phyloP scores from a whole-genome alignment of 306 rosid genomes.

The Cicer yamashitae region DNA sequence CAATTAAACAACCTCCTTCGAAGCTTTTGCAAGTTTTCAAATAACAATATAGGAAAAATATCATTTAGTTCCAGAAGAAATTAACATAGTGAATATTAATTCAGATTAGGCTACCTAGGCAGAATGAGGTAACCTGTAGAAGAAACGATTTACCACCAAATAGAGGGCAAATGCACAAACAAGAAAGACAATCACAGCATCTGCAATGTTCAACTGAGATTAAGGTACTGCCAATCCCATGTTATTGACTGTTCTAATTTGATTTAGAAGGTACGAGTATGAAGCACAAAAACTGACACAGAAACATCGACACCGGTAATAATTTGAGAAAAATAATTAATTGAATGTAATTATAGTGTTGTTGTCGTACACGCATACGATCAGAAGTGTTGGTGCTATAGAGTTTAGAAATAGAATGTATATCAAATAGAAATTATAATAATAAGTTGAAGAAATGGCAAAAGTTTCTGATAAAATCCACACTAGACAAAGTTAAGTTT shows the following conservation, averaged over 20 bases:
- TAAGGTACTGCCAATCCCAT: background rate
- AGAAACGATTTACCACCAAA: background rate
- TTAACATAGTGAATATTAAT: background rate
- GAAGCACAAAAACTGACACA: too few species aligned
- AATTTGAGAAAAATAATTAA: too few species aligned
- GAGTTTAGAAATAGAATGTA: background rate
- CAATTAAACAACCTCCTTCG: background rate
- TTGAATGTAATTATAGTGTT: too few species aligned
- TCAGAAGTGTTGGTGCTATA: too few species aligned
- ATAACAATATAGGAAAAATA: background rate
- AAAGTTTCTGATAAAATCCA: conserved; percentile 31
- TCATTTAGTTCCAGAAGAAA: conserved; percentile 14
- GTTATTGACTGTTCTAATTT: too few species aligned
- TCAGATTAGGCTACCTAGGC: background rate
- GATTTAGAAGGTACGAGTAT: too few species aligned
- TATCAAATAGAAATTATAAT: background rate
- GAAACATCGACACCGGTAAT: too few species aligned
- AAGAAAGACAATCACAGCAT: background rate
- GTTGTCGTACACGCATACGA: too few species aligned
- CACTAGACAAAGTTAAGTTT: conserved; percentile 19
- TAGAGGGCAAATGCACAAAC: background rate
- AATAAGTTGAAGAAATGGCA: background rate
- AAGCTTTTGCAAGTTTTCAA: background rate
- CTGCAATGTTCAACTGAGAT: background rate
- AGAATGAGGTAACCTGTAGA: background rate